Conservation (phyloP, 768 basidiomycete species). For the Hypholoma sublateritium region DNA sequence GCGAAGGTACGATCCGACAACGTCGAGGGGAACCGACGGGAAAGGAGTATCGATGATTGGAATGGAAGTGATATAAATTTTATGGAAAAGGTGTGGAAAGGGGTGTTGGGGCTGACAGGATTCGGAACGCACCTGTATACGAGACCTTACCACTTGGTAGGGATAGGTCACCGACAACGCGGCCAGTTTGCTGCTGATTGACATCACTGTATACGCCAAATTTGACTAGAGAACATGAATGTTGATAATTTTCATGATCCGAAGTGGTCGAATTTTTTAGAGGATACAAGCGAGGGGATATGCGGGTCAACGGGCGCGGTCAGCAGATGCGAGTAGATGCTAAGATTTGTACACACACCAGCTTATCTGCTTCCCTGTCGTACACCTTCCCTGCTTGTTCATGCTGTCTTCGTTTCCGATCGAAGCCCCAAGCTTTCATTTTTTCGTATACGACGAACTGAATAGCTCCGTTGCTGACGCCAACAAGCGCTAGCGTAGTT, state of each 20-base stretch:
- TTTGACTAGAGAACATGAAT: constrained; percentile 63
- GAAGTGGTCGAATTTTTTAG: neutral
- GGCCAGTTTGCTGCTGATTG: constrained; percentile 83
- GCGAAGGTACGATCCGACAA: neutral
- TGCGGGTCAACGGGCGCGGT: neutral
- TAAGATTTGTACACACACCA: constrained; percentile 52
- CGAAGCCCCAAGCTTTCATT: constrained; percentile 89
- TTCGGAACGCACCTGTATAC: constrained; percentile 68
- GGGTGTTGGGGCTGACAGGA: neutral
- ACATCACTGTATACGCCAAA: constrained; percentile 87
- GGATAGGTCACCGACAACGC: constrained; percentile 90
- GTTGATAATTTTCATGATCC: neutral
- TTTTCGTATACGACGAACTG: constrained; percentile 98
- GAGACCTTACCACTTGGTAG: constrained; percentile 94
- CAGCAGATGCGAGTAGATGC: neutral
- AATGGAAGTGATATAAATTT: neutral
- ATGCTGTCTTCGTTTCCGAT: constrained; percentile 67
- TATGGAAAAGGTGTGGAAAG: neutral
- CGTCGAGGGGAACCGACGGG: too few relatives aligned
- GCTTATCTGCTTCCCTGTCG: constrained; percentile 76
- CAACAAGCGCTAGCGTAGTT: constrained; percentile 83
- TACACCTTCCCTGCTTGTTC: constrained; percentile 62
- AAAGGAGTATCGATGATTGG: neutral
- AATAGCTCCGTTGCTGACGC: constrained; percentile 91
- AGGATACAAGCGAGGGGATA: neutral